A percentile compares a stretch with the other conserved stretches of the same genome.
These are phyloP conservation scores for Ensete ventricosum DNA, from an alignment of 176 grass and related monocot species.

Conservation along the genomic window DNA sequence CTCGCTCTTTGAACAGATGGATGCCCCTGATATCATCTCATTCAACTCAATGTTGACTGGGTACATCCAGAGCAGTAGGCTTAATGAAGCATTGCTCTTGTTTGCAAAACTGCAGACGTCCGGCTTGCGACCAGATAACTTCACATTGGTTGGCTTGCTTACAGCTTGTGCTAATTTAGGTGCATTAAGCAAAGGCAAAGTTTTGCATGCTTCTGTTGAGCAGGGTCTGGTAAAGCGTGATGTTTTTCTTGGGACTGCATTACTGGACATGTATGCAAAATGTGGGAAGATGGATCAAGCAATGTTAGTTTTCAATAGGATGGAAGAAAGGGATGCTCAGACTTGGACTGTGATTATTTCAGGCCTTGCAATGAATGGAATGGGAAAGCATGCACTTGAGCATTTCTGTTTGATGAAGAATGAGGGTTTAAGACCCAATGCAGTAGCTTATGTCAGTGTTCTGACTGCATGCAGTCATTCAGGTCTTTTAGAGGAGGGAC, in stretches of 20 bases:
- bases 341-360: slow-evolving; percentile 54
- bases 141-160: slow-evolving; percentile 56
- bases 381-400: slow-evolving; percentile 43
- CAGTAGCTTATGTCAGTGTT: slow-evolving; percentile 57
- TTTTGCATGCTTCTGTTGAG: slow-evolving; percentile 50
- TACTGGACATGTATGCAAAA: slow-evolving; percentile 79
- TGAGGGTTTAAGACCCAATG: slow-evolving; percentile 33
- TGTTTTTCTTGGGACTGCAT: slow-evolving; percentile 49
- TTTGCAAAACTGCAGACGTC: slow-evolving; percentile 35
- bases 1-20: slow-evolving; percentile 55
- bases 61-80: slow-evolving; percentile 46
- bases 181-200: slow-evolving; percentile 45
- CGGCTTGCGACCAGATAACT: slow-evolving; percentile 34
- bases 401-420: slow-evolving; percentile 55
- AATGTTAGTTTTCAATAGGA: slow-evolving; percentile 32
- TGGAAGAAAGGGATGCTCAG: slow-evolving; percentile 35
- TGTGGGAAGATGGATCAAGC: slow-evolving; percentile 54
- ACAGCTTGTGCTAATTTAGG: slow-evolving; percentile 65
- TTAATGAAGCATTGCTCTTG: slow-evolving; percentile 43
- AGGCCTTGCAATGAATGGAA: slow-evolving; percentile 60
- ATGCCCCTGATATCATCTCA: slow-evolving; percentile 37
- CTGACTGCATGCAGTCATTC: slow-evolving; percentile 64
- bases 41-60: slow-evolving; percentile 70
- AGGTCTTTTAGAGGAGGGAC: slow-evolving; percentile 38
- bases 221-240: slow-evolving; percentile 41